A percentile compares a stretch with the other conserved stretches of the same genome.
Evolutionary conservation across 768 basidiomycete genomes (phyloP).

Genomic region (Trametes meyenii): DNA sequence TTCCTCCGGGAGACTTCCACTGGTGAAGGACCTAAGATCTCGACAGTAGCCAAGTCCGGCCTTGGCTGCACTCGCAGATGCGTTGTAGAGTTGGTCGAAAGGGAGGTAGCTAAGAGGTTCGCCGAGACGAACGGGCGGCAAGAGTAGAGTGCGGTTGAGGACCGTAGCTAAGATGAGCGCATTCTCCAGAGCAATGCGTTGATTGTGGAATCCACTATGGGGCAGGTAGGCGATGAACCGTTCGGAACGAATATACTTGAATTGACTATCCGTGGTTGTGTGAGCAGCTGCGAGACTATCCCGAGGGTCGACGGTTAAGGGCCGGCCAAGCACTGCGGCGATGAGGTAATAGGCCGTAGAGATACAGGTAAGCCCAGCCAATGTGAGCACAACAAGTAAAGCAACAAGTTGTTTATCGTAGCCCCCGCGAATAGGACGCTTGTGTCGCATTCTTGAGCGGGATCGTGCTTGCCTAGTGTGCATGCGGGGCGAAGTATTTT

Average conservation of each 20-base stretch:
- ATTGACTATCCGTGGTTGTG: background rate
- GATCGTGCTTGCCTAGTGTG: background rate
- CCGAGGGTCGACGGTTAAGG: too few relatives aligned
- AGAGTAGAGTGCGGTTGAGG: constrained; percentile 75
- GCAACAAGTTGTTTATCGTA: constrained; percentile 24
- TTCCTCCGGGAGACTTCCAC: constrained; percentile 40
- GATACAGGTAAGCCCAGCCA: constrained; percentile 22
- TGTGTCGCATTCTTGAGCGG: background rate
- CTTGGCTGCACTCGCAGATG: constrained; percentile 45
- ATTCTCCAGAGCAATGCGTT: constrained; percentile 86
- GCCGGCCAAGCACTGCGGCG: constrained; percentile 9
- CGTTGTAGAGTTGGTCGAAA: constrained; percentile 25
- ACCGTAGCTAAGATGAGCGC: constrained; percentile 71
- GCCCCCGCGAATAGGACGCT: background rate
- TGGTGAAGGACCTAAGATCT: constrained; percentile 32
- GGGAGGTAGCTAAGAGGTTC: constrained; percentile 45
- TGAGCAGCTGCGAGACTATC: too few relatives aligned
- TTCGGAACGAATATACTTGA: constrained; percentile 22
- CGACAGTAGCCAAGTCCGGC: constrained; percentile 56
- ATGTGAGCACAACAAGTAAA: constrained; percentile 23
- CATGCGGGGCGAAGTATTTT: background rate
- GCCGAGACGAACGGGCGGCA: constrained; percentile 77
- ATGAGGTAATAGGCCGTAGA: constrained; percentile 26
- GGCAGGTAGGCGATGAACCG: constrained; percentile 75
- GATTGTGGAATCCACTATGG: constrained; percentile 85